Conservation (phyloP, 192 early-diverging fungal genomes). For the Coemansia sp. region DNA sequence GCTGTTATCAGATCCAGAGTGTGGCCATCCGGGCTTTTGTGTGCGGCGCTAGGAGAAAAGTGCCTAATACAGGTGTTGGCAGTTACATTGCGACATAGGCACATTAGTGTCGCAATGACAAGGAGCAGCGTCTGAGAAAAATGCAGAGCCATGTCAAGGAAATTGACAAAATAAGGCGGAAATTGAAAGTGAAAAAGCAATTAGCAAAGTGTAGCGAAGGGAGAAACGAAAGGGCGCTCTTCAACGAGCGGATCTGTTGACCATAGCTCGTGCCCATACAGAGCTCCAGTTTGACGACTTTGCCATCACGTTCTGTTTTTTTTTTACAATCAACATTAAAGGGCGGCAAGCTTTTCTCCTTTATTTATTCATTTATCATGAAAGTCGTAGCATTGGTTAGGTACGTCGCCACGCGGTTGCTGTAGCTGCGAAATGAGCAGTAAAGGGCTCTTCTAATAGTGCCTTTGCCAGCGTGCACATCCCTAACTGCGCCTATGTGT, state of each 20-base stretch:
- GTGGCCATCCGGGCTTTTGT: not conserved
- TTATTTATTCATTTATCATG: slow-evolving; percentile 15
- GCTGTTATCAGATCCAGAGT: not conserved
- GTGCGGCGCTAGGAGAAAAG: slow-evolving; percentile 19
- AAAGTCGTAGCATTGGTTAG: slow-evolving; percentile 51
- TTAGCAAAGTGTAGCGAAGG: not conserved
- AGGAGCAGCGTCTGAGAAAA: not conserved
- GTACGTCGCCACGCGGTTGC: slow-evolving; percentile 5
- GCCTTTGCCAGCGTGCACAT: not conserved
- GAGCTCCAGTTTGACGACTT: not conserved
- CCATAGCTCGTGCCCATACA: not conserved
- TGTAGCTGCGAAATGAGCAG: not conserved
- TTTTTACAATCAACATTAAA: not conserved
- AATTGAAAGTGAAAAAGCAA: not conserved
- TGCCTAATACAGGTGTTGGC: slow-evolving; percentile 49
- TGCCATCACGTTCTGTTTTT: not conserved
- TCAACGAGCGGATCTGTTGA: not conserved
- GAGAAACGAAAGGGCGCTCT: not conserved
- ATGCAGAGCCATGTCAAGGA: not conserved
- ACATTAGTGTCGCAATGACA: not conserved
- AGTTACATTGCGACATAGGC: not conserved
- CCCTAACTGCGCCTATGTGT: not conserved
- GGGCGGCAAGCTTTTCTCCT: not conserved
- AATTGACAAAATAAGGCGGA: not conserved
- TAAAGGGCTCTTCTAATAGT: not conserved